These are phyloP conservation scores for Lactarius vividus DNA, from an alignment of 768 basidiomycete species.

Conservation along the genomic window DNA sequence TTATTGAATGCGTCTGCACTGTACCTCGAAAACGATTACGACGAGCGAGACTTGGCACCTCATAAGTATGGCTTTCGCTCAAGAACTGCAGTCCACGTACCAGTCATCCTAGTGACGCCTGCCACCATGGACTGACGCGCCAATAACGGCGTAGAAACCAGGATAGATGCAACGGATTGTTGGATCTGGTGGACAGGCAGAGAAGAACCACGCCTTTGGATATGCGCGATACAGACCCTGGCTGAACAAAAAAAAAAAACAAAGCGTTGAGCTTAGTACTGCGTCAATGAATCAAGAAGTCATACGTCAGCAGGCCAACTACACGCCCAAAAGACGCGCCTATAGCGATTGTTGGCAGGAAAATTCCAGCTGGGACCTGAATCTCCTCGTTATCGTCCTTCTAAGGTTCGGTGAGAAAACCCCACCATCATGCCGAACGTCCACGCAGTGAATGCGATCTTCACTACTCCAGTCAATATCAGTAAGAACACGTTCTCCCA, in stretches of 20 bases:
- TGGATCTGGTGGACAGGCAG: constrained; percentile 69
- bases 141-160: constrained; percentile 75
- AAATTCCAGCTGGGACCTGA: constrained; percentile 74
- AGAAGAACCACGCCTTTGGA: constrained; percentile 66
- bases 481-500: constrained; percentile 68
- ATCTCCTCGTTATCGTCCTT: not conserved
- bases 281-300: constrained; percentile 9
- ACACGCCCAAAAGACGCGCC: constrained; percentile 73
- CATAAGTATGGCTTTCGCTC: not conserved
- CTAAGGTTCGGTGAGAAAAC: not conserved
- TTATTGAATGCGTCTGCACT: constrained; percentile 11
- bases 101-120: constrained; percentile 75
- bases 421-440: constrained; percentile 75
- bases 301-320: constrained; percentile 64
- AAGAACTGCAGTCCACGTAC: constrained; percentile 38
- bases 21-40: constrained; percentile 71
- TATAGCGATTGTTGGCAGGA: constrained; percentile 71
- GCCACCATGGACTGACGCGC: constrained; percentile 74
- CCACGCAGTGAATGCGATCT: constrained; percentile 66
- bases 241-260: constrained; percentile 36
- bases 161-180: constrained; percentile 67
- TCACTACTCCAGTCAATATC: constrained; percentile 57
- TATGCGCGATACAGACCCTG: constrained; percentile 67
- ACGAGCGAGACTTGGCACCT: constrained; percentile 58
- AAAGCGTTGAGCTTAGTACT: not conserved